Percentiles rank a stretch among this genome's conserved stretches.
Conservation (phyloP, 352 stramenopile genomes). For the Phytophthora sp. region DNA sequence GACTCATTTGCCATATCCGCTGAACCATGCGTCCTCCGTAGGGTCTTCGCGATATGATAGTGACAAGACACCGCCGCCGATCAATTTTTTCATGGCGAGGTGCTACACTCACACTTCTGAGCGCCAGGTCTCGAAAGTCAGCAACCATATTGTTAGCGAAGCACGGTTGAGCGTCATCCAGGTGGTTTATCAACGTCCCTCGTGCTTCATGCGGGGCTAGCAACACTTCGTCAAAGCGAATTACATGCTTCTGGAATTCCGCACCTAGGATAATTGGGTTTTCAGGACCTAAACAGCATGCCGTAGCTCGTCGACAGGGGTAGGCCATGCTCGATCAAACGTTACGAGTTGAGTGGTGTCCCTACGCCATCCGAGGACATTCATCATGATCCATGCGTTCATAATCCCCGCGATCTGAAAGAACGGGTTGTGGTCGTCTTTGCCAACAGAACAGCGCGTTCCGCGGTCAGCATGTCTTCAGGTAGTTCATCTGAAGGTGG, state of each 20-base stretch:
- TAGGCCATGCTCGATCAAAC: constrained; percentile 32
- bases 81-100: neutral
- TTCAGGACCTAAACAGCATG: constrained; percentile 22
- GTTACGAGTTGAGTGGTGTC: constrained; percentile 31
- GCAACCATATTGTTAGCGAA: constrained; percentile 5
- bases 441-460: constrained; percentile 24
- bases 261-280: constrained; percentile 12
- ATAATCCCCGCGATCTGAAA: constrained; percentile 33
- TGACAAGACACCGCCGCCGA: constrained; percentile 25
- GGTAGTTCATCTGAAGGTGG: neutral
- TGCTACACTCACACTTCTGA: constrained; percentile 20
- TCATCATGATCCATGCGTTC: constrained; percentile 32
- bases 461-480: neutral
- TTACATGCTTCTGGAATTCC: constrained; percentile 6
- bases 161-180: constrained; percentile 45
- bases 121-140: constrained; percentile 12
- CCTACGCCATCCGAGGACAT: constrained; percentile 16
- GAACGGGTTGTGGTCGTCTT: constrained; percentile 44
- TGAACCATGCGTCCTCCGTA: too few species aligned
- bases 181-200: constrained; percentile 39
- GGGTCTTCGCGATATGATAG: constrained; percentile 50
- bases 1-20: constrained; percentile 60
- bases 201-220: constrained; percentile 33
- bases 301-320: constrained; percentile 36
- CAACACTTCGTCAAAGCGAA: constrained; percentile 36